phyloP scores from a whole-genome alignment of 2,329 filamentous ascomycete species.

The Clarireedia monteithiana region DNA sequence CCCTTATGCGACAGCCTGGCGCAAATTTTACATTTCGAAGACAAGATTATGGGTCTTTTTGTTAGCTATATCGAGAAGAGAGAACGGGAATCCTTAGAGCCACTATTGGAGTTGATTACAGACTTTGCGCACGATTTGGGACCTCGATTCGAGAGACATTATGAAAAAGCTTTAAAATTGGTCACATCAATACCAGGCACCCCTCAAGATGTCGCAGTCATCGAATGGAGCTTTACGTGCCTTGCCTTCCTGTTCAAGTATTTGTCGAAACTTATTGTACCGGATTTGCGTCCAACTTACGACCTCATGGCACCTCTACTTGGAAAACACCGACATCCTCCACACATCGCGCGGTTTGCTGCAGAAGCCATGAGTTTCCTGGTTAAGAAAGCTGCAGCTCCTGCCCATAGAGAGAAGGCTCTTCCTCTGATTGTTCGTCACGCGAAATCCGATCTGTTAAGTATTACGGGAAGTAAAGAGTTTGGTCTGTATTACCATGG shows the following conservation, averaged over 20 bases:
- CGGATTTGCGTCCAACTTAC: constrained; percentile 78
- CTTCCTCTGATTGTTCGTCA: constrained; percentile 65
- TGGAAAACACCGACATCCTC: constrained; percentile 73
- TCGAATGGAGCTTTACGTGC: constrained; percentile 95
- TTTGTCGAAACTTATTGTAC: constrained; percentile 76
- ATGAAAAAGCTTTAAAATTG: constrained; percentile 64
- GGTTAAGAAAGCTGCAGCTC: constrained; percentile 76
- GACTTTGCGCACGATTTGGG: constrained; percentile 95
- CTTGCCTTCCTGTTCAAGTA: constrained; percentile 97
- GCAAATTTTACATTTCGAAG: constrained; percentile 85
- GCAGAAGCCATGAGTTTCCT: constrained; percentile 94
- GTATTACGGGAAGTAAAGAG: constrained; percentile 44
- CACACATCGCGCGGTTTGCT: constrained; percentile 84
- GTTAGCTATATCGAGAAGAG: constrained; percentile 68
- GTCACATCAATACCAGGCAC: constrained; percentile 72
- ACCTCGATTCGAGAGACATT: constrained; percentile 80
- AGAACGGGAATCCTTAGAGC: constrained; percentile 75
- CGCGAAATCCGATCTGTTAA: constrained; percentile 60
- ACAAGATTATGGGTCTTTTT: constrained; percentile 72
- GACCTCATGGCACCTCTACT: constrained; percentile 77
- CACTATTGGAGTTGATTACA: constrained; percentile 77
- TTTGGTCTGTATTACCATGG: constrained; percentile 73
- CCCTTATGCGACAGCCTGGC: constrained; percentile 83
- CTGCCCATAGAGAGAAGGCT: constrained; percentile 66
- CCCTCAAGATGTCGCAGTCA: constrained; percentile 74